Evolutionary conservation across 768 basidiomycete genomes (phyloP), one percentile per base, ranked within the genome.

Genomic region (Holtermannia corniformis): DNA sequence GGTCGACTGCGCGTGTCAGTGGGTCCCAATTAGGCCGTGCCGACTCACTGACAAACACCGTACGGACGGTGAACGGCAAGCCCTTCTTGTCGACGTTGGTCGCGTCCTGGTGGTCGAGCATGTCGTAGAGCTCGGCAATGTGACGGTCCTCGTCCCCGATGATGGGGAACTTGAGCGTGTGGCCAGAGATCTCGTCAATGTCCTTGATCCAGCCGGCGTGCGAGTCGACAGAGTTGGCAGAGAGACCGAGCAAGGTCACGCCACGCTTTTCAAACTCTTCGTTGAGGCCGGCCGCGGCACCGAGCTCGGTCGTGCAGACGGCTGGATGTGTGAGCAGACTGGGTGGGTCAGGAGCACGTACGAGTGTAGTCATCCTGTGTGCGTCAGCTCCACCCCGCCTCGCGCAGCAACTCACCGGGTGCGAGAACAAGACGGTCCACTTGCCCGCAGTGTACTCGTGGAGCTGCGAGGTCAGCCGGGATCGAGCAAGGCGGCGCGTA

Each of bases 41-140:
- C 4, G 47, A 65, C 67, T 62, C 44, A 66, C 67, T 89, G 60
- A 99, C 76, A 74, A 93, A 99, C 56, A 99, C 95, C 5, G 90
- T 95, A 55, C 95, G 85, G 74, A 99, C 89, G 45, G 95, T 99
- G 78, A 96, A 90, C 20, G 95, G 95, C 42, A 96, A 79, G 44
- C 91, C 73, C 59, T 72, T 73, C 51, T 70, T 70, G 59, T 76
- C 76, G 52, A 75, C 71, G 62, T 76, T 99, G 50, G 90, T 92
- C 41, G 84, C 80, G 74, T 99, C 95, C 73, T 91, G 87, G 68
- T 86, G 80, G 72, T 97, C 95, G 52, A 97, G 79, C 93, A 96
- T 96, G 70, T 95, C 92, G 68, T 95, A 93, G 52, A 88, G 75
- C 12, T 64, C 64, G 10, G 89, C 85, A 44, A 96, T 79, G 67